Evolutionary conservation across 352 stramenopile genomes (phyloP), one percentile per base, ranked within the genome.

Genomic region (Pythium chondricola): DNA sequence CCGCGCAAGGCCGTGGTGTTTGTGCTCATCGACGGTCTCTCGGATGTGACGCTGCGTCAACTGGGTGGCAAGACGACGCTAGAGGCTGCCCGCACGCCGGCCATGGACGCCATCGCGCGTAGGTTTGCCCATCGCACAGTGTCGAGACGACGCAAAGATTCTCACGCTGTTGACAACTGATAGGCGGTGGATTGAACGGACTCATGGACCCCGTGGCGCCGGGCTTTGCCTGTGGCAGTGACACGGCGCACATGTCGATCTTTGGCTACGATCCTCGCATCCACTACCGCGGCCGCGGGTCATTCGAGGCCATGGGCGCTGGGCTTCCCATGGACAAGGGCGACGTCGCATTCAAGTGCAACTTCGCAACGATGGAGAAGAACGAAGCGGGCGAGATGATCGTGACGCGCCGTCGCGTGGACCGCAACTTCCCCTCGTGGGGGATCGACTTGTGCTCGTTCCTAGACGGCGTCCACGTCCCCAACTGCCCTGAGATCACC

Each of bases 221-320:
- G 37, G 83, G 83, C 30, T 88, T 82, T 49, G 83, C 79, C 27
- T 95, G 83, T 48, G 83, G 83, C 5, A 93, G 81, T 43, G 83
- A 95, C 54, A 95, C 83, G 1, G 83, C 83, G 17, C 83, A 95
- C 61, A 95, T 95, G 83, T 93, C 81, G 36, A 95, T 95, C 56
- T 62, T 95, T 36, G 83, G 83, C 55, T 95, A 95, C 65, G 75
- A 92, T 58, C 83, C 83, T 21, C 64, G 87, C 51, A 55, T 88
- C 26, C 65, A 95, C 56, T 95, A 95, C 51, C 79, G 83, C 32
- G 83, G 83, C 20, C 77, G 83, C 21, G 83, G 83, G 7, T 90
- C 83, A 21, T 95, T 95, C 51, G 83, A 95, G 56, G 83, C 82
- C 17, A 95, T 95, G 83, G 83, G 83, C 16, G 79, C 83, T 25